Percentiles rank a stretch among this genome's conserved stretches.
phyloP scores from a whole-genome alignment of 2,329 filamentous ascomycete species.

The Xylaria multiplex region DNA sequence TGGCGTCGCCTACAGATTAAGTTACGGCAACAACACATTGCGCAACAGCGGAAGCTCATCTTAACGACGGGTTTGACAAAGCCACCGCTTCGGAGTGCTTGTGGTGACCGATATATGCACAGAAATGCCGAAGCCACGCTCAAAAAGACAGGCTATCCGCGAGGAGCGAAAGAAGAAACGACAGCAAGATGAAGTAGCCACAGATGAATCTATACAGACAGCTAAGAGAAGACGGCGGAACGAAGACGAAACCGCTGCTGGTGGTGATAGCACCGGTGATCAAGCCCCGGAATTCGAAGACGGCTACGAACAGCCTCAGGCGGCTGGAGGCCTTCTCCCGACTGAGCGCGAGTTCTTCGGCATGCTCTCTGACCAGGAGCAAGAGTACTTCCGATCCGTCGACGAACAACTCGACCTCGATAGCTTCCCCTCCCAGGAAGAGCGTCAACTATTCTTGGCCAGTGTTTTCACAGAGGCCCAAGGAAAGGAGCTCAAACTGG shows the following conservation, averaged over 20 bases:
- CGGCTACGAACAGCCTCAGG: constrained; percentile 38
- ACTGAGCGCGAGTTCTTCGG: constrained; percentile 85
- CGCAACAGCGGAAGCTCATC: not conserved
- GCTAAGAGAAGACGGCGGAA: constrained; percentile 47
- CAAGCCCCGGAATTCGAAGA: constrained; percentile 39
- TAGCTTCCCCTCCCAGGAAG: constrained; percentile 81
- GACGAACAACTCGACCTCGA: constrained; percentile 92
- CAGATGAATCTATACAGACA: constrained; percentile 24
- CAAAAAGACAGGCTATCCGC: constrained; percentile 50
- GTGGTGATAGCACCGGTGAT: constrained; percentile 24
- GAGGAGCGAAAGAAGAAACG: constrained; percentile 50
- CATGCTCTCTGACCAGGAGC: constrained; percentile 89
- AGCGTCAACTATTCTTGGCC: constrained; percentile 75
- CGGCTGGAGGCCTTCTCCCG: constrained; percentile 29
- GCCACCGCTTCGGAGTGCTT: not conserved
- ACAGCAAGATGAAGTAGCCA: constrained; percentile 41
- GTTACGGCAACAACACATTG: not conserved
- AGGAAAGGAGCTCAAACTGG: constrained; percentile 95
- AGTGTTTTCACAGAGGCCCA: constrained; percentile 87
- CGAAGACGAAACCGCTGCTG: constrained; percentile 34
- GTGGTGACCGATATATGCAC: not conserved
- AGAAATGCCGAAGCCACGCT: constrained; percentile 49
- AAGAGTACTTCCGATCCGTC: constrained; percentile 92
- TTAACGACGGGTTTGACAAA: not conserved
- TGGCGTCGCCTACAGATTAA: constrained; percentile 6